Conservation (phyloP, 2,329 filamentous ascomycete species). For the Xylaria polymorpha region DNA sequence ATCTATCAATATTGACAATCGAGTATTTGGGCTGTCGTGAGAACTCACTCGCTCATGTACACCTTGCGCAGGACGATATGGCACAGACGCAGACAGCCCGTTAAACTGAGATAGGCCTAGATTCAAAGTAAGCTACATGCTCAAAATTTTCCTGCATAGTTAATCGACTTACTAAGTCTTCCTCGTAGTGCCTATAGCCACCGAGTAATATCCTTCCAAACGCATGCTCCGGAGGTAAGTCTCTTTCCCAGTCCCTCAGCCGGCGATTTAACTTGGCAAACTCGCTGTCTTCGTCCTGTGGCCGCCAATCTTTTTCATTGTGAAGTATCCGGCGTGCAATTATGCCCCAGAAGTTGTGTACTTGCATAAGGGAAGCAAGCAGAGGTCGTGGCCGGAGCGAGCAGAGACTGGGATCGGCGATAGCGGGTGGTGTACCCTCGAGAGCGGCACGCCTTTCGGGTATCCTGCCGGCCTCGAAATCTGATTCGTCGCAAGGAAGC, state of each 20-base stretch:
- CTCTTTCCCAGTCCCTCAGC: conserved; percentile 61
- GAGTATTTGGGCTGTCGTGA: neutral
- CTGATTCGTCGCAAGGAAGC: conserved; percentile 63
- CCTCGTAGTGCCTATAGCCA: conserved; percentile 59
- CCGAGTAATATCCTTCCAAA: conserved; percentile 59
- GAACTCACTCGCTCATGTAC: conserved; percentile 62
- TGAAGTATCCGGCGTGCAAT: conserved; percentile 62
- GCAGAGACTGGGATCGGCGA: conserved; percentile 58
- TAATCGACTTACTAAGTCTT: conserved; percentile 59
- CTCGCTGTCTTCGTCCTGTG: conserved; percentile 62
- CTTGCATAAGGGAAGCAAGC: conserved; percentile 67
- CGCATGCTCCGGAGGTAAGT: conserved; percentile 59
- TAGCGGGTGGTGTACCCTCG: conserved; percentile 63
- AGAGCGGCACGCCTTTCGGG: conserved; percentile 64
- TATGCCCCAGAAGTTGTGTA: conserved; percentile 65
- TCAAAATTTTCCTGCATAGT: neutral
- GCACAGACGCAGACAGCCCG: conserved; percentile 66
- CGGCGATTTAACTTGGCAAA: conserved; percentile 58
- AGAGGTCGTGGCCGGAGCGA: conserved; percentile 60
- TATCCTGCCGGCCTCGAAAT: conserved; percentile 61
- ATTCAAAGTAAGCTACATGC: conserved; percentile 28
- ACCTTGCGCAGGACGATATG: conserved; percentile 67
- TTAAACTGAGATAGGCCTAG: conserved; percentile 66
- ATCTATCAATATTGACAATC: conserved; percentile 6
- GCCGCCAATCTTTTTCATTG: conserved; percentile 56